Evolutionary conservation across 139 green algal genomes (phyloP).

Genomic region (Microglena sp.): DNA sequence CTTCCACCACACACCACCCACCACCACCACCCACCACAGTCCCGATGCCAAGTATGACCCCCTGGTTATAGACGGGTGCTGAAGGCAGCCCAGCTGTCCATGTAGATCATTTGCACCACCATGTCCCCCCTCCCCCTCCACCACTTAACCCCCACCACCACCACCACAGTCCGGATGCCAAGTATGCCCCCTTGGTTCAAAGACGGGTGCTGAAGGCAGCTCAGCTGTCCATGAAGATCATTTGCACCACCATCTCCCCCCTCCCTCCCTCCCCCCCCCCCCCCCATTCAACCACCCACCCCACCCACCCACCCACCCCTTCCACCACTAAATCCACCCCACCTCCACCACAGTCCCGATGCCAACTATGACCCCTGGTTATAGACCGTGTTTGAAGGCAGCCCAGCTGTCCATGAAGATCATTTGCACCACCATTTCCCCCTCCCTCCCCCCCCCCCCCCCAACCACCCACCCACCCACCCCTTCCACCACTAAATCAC

Average conservation of each 20-base stretch:
- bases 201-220: conserved; percentile 28
- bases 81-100: no score
- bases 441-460: neutral
- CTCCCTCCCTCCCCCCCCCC: no score
- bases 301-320: no score
- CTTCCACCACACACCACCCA: no score
- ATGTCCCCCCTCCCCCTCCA: no score
- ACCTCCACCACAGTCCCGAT: no score
- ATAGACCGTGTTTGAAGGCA: conserved; percentile 32
- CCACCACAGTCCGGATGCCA: conserved; percentile 25
- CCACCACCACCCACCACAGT: no score
- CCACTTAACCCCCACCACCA: neutral
- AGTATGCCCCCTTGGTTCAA: conserved; percentile 75
- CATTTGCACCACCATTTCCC: neutral
- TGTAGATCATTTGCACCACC: no score
- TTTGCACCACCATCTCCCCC: neutral
- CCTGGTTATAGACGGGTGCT: no score
- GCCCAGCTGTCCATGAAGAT: neutral
- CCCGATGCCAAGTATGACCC: no score
- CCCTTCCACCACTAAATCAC: conserved; percentile 15
- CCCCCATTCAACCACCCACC: neutral
- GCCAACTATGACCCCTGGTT: no score
- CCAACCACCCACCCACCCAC: neutral
- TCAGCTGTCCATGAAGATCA: neutral
- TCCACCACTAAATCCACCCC: conserved; percentile 16